Evolutionary conservation across 352 stramenopile species (phyloP), one percentile per base, ranked within the genome.

Genomic region (Halophytophthora polymorphica): DNA sequence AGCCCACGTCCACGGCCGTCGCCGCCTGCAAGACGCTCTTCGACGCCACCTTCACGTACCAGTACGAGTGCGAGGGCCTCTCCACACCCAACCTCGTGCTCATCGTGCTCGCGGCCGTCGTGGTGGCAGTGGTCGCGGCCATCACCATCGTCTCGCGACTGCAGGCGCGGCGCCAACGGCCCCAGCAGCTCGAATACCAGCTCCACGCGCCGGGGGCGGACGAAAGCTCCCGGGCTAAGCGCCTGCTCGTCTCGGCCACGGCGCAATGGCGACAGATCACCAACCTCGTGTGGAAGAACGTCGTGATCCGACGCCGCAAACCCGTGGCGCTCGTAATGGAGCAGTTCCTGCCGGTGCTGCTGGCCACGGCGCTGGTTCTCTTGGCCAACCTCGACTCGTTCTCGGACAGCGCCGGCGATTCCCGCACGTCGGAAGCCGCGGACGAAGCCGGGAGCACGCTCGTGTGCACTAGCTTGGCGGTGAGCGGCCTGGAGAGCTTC

Each of bases 221-320:
- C 2, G 58, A 4, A 41, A 40, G 8, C 15, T 45, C 36, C 10
- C 14, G 22, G 17, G 41, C 19, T 39, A 49, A 19, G 22, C 18
- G 44, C 3, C 22, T 80, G 3, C 25, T 73, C 0, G 53, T 45
- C 0, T 44, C 60, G 25, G 50, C 65, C 8, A 42, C 56, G 0
- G 19, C 40, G 0, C 57, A 42, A 11, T 86, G 71, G 68, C 63
- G 54, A 21, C 77, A 88, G 48, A 58, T 87, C 17, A 62, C 71
- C 6, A 86, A 87, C 42, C 66, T 88, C 29, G 71, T 90, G 43
- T 89, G 80, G 77, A 91, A 91, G 46, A 91, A 91, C 53, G 25
- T 87, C 21, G 8, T 83, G 6, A 57, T 89, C 22, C 53, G 74
- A n/a, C 58, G 71, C 3, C 52, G 65, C 11, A 59, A 64, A 13